Evolutionary conservation across 1,284 basidiomycete species (phyloP), one percentile per base, ranked within the genome.

Genomic region (Malassezia slooffiae): DNA sequence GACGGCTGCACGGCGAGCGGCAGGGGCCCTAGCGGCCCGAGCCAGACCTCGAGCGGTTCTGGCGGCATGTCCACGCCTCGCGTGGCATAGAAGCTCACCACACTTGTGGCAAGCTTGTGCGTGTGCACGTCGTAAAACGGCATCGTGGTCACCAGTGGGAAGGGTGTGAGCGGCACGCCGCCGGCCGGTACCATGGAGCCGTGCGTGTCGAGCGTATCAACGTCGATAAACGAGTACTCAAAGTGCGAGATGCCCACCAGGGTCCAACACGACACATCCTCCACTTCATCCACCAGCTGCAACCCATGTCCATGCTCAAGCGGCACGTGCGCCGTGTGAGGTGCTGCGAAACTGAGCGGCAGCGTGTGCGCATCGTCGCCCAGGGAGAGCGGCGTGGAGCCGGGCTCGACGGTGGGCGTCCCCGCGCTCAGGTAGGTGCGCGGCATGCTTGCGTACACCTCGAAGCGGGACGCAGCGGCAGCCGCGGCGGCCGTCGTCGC

Each of bases 201-300:
- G 47, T 72, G 78, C 56, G 76, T 80, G 65, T 80, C 82, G 59
- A 82, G 78, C 15, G 81, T 81, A 67, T 83, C 81, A 5, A 84
- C 84, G 62, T 89, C 86, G 65, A 89, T 88, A 69, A 87, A 89
- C n/a, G 85, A 85, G 68, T 87, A 88, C 67, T 87, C 84, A 71
- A 88, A 88, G 71, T 86, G 85, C 41, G 84, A 86, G 41, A 93
- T 89, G 37, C 89, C 85, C 50, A 89, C 85, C 55, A 95, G 88
- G 8, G 86, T 88, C 89, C 89, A 95, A 62, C 85, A 87, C 47
- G 90, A 76, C 72, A 85, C 88, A 66, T 95, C 89, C 62, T 91
- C 86, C 11, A 93, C 85, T 69, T 86, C 83, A 60, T 89, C 86
- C 17, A 78, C 79, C 38, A 81, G 24, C 16, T 30, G 26, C 17